These are phyloP conservation scores for Zoysia matrella DNA, from an alignment of 202 grass and related monocot genomes.

Conservation along the genomic window DNA sequence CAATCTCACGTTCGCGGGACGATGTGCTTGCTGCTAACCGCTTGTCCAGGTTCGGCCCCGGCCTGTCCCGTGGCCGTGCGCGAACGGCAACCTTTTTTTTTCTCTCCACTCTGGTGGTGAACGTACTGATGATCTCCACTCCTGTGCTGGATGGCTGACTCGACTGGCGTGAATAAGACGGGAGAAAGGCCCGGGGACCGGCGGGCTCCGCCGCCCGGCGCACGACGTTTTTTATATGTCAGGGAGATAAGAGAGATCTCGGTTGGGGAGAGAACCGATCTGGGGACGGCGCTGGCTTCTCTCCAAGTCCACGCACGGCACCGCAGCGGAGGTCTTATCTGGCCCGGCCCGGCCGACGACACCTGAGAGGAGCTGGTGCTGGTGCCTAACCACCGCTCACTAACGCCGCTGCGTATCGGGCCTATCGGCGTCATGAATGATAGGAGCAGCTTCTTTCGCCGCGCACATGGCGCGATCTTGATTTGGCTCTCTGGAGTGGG, in stretches of 20 bases:
- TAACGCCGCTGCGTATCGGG: neutral
- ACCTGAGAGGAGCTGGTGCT: neutral
- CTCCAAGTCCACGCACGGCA: constrained; percentile 21
- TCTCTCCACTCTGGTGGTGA: no score
- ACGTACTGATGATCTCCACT: no score
- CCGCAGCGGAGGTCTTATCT: neutral
- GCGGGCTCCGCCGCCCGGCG: neutral
- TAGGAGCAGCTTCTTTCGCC: neutral
- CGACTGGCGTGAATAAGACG: constrained; percentile 11
- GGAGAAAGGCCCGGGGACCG: neutral
- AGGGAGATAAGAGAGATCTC: constrained; percentile 13
- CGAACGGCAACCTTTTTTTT: no score
- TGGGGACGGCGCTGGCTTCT: constrained; percentile 12
- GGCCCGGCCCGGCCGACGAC: neutral
- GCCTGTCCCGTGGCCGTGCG: no score
- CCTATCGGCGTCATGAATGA: neutral
- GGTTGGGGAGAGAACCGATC: neutral
- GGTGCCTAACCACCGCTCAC: neutral
- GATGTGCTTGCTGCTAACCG: no score
- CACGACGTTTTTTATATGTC: neutral
- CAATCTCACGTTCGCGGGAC: no score
- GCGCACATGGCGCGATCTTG: neutral
- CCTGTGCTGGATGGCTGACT: no score
- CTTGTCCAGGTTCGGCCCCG: no score
- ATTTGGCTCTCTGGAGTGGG: neutral